These are phyloP conservation scores for Trichocomaceae sp. DNA, from an alignment of 2,329 filamentous ascomycete genomes.

Conservation along the genomic window DNA sequence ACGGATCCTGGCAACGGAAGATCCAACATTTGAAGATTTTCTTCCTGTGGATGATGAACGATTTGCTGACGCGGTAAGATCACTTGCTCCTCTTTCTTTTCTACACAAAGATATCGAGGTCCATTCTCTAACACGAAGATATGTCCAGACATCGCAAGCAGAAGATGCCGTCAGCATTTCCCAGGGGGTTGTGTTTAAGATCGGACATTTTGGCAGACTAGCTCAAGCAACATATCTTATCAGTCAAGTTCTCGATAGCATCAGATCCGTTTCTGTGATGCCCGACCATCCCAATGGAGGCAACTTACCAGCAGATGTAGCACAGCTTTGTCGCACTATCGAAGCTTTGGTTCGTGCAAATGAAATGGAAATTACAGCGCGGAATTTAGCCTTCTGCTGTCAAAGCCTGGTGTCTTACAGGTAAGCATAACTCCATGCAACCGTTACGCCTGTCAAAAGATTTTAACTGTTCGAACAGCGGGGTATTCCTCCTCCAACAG, in stretches of 20 bases:
- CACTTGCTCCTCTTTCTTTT: background rate
- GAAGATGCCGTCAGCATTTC: slow-evolving; percentile 3
- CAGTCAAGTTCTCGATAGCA: background rate
- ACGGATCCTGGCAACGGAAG: background rate
- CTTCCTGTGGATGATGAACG: slow-evolving; percentile 10
- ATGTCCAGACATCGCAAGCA: slow-evolving; percentile 1
- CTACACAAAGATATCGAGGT: too few species aligned
- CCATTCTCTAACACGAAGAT: background rate
- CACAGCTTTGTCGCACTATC: slow-evolving; percentile 4
- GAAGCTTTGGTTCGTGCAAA: slow-evolving; percentile 10
- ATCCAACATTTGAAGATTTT: slow-evolving; percentile 8
- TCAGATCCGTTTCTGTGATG: background rate
- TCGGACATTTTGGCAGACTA: slow-evolving; percentile 6
- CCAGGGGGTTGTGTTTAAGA: slow-evolving; percentile 4
- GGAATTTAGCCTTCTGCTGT: slow-evolving; percentile 2
- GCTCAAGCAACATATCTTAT: slow-evolving; percentile 9
- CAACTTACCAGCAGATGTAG: background rate
- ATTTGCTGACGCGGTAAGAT: background rate
- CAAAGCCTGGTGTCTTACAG: slow-evolving; percentile 7
- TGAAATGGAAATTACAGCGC: slow-evolving; percentile 7
- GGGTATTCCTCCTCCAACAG: slow-evolving; percentile 4
- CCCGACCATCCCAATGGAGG: background rate
- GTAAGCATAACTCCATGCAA: background rate
- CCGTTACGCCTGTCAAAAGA: background rate
- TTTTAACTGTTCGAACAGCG: background rate